These are phyloP conservation scores for Chimonanthus salicifolius DNA, from an alignment of 164 flowering plant genomes.

Conservation along the genomic window DNA sequence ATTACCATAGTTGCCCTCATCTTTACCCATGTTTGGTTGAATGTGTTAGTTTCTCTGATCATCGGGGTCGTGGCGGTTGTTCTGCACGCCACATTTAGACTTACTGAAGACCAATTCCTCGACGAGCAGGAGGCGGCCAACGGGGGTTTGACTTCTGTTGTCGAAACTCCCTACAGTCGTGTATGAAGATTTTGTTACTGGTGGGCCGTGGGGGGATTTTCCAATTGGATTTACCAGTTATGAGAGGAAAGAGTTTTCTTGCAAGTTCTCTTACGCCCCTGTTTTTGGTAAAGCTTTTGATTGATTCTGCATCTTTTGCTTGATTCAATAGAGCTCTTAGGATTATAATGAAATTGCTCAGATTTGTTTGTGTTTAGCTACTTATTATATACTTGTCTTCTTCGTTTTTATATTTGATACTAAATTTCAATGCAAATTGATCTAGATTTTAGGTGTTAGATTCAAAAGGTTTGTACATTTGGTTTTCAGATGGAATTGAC, in stretches of 20 bases:
- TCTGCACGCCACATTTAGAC: constrained; percentile 54
- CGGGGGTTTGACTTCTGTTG: constrained; percentile 35
- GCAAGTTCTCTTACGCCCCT: background rate
- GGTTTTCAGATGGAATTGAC: no score
- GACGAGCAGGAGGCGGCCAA: constrained; percentile 22
- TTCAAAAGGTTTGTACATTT: no score
- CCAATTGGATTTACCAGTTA: background rate
- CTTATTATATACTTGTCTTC: no score
- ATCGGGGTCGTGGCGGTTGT: constrained; percentile 36
- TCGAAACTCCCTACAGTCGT: constrained; percentile 17
- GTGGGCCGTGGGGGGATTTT: background rate
- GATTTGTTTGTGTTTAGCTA: no score
- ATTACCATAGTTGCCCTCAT: constrained; percentile 41
- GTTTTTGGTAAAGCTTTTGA: background rate
- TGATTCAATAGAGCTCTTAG: background rate
- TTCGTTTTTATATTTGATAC: no score
- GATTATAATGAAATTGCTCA: background rate
- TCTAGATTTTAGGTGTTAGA: no score
- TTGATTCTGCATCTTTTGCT: background rate
- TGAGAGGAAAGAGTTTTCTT: background rate
- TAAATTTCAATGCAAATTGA: no score
- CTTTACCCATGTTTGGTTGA: constrained; percentile 44
- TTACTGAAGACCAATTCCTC: constrained; percentile 38
- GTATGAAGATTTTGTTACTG: background rate
- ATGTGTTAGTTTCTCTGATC: constrained; percentile 31